phyloP scores from a whole-genome alignment of 2,329 filamentous ascomycete species.

The Septoria linicola region DNA sequence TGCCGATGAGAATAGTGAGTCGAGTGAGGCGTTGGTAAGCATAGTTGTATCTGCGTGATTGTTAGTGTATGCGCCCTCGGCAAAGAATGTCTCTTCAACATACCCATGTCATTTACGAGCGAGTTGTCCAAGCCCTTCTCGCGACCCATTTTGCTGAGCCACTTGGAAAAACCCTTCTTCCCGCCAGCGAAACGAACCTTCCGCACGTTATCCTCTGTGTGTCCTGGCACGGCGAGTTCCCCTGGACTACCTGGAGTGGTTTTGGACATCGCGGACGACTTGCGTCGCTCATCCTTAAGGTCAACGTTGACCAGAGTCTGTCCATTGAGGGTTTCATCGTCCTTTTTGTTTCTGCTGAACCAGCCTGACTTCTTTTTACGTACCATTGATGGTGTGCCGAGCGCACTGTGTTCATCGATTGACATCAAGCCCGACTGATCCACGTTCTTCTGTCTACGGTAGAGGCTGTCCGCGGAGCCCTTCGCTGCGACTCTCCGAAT shows the following conservation, averaged over 20 bases:
- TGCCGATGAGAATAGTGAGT: slow-evolving; percentile 36
- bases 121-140: slow-evolving; percentile 29
- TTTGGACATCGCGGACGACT: slow-evolving; percentile 33
- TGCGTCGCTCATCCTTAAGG: slow-evolving; percentile 23
- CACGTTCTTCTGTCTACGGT: slow-evolving; percentile 19
- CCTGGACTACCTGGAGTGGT: slow-evolving; percentile 31
- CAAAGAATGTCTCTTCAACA: slow-evolving; percentile 2
- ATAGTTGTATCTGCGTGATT: slow-evolving; percentile 29
- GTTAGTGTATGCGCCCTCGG: neutral
- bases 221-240: slow-evolving; percentile 34
- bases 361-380: slow-evolving; percentile 49
- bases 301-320: slow-evolving; percentile 9
- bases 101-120: slow-evolving; percentile 21
- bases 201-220: slow-evolving; percentile 47
- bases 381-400: slow-evolving; percentile 28
- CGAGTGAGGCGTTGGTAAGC: slow-evolving; percentile 27
- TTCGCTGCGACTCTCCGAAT: slow-evolving; percentile 21
- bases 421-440: slow-evolving; percentile 28
- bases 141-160: slow-evolving; percentile 53
- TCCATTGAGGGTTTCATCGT: slow-evolving; percentile 18
- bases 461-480: slow-evolving; percentile 25
- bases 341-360: slow-evolving; percentile 42
- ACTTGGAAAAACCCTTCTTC: slow-evolving; percentile 52
- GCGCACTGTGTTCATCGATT: slow-evolving; percentile 33
- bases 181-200: slow-evolving; percentile 37